A percentile compares a stretch with the other conserved stretches of the same genome.
Conservation (phyloP, 257 asterid species). For the Ajuga chamaepitys region DNA sequence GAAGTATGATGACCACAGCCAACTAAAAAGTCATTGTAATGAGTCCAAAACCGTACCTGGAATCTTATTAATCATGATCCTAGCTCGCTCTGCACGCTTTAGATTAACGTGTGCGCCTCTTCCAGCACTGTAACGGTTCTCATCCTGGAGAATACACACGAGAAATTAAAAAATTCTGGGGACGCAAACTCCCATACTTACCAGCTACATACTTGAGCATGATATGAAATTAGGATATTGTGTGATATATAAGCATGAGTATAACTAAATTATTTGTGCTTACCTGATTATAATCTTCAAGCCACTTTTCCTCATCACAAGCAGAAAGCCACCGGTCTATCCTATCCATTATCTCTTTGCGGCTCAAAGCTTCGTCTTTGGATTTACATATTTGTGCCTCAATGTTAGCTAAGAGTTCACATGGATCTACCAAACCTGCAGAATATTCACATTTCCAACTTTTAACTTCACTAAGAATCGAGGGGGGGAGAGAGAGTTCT, state of each 20-base stretch:
- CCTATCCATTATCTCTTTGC: constrained; percentile 75
- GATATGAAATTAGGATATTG: neutral
- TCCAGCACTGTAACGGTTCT: constrained; percentile 84
- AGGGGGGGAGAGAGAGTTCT: neutral
- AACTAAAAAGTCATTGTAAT: neutral
- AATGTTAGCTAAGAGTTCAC: constrained; percentile 72
- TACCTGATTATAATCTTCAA: constrained; percentile 74
- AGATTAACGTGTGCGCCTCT: constrained; percentile 88
- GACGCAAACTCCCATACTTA: neutral
- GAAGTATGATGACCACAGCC: constrained; percentile 8
- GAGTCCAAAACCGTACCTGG: constrained; percentile 47
- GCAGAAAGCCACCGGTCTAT: constrained; percentile 89
- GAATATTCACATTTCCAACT: constrained; percentile 12
- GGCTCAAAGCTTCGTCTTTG: constrained; percentile 74
- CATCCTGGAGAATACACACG: constrained; percentile 40
- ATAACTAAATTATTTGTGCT: constrained; percentile 16
- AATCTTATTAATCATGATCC: constrained; percentile 69
- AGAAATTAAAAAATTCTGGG: neutral
- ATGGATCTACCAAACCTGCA: constrained; percentile 93
- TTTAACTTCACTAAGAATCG: neutral
- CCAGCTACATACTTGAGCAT: neutral
- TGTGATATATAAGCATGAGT: neutral
- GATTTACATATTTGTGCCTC: constrained; percentile 72
- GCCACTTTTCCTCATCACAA: constrained; percentile 98
- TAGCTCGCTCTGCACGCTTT: constrained; percentile 92